Conservation (phyloP, 75 land plant genomes). For the Sequoiadendron giganteum region DNA sequence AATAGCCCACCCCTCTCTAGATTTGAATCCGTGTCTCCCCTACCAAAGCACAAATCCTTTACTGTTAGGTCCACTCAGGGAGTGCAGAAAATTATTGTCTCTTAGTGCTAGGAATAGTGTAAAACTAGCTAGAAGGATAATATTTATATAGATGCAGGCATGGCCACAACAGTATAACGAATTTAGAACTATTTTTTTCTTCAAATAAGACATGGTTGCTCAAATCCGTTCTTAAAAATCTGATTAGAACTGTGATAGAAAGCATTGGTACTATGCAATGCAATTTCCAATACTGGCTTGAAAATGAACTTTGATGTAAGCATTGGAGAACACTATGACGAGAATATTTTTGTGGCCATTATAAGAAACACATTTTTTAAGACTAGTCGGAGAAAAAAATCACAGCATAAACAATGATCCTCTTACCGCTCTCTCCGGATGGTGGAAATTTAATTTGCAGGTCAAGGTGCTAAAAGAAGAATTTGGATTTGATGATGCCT, state of each 20-base stretch:
- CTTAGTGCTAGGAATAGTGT: background rate
- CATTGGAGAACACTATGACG: background rate
- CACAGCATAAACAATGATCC: background rate
- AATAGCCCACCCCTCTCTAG: background rate
- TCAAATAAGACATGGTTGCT: background rate
- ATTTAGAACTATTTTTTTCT: background rate
- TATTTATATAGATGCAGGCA: background rate
- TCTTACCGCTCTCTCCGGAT: background rate
- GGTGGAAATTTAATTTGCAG: slow-evolving; percentile 9
- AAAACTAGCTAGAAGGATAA: background rate
- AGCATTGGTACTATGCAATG: background rate
- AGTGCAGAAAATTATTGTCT: background rate
- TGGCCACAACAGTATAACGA: background rate
- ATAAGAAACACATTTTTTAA: background rate
- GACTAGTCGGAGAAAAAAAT: background rate
- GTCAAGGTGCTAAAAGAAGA: slow-evolving; percentile 29
- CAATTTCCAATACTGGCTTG: background rate
- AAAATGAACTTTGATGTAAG: background rate
- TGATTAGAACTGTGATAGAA: background rate
- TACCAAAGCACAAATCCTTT: background rate
- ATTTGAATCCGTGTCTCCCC: background rate
- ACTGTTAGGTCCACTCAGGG: background rate
- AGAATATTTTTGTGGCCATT: background rate
- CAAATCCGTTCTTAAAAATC: background rate
- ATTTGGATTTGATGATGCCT: slow-evolving; percentile 47